Conservation (phyloP, 1,139 yeast species). For the Casaregolazyma lundiana region DNA sequence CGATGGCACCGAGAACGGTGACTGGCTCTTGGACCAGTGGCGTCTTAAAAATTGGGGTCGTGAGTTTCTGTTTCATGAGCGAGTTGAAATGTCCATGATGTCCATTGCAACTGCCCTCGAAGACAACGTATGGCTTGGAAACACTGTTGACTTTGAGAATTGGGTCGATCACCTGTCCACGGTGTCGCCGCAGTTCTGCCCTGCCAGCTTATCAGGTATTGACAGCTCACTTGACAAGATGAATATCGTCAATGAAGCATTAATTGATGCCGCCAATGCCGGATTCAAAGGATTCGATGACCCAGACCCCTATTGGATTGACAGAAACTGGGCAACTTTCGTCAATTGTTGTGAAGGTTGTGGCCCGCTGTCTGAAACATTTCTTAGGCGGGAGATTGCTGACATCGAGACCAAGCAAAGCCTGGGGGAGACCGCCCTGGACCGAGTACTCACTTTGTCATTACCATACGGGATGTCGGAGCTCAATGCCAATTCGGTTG, state of each 20-base stretch:
- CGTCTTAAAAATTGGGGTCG: slow-evolving; percentile 59
- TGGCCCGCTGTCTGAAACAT: slow-evolving; percentile 42
- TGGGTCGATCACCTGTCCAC: slow-evolving; percentile 21
- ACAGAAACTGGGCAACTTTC: slow-evolving; percentile 34
- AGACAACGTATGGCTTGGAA: slow-evolving; percentile 72
- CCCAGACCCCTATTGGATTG: background rate
- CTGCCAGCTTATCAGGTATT: slow-evolving; percentile 6
- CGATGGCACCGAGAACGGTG: slow-evolving; percentile 17
- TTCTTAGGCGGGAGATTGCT: slow-evolving; percentile 27
- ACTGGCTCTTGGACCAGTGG: slow-evolving; percentile 26
- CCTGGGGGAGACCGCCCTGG: slow-evolving; percentile 4
- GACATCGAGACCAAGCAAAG: slow-evolving; percentile 20
- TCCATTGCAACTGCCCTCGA: slow-evolving; percentile 66
- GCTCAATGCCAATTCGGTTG: slow-evolving; percentile 14
- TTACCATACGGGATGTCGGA: slow-evolving; percentile 8
- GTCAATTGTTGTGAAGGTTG: slow-evolving; percentile 50
- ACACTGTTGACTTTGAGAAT: slow-evolving; percentile 49
- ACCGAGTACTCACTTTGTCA: slow-evolving; percentile 4
- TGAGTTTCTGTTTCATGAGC: slow-evolving; percentile 68
- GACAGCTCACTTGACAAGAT: slow-evolving; percentile 6
- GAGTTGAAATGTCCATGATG: slow-evolving; percentile 76
- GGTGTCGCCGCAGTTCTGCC: slow-evolving; percentile 11
- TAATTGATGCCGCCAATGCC: background rate
- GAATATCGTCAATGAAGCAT: slow-evolving; percentile 4
- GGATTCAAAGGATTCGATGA: background rate